A percentile compares a stretch with the other conserved stretches of the same genome.
Evolutionary conservation across 352 stramenopile genomes (phyloP).

Genomic region (Phytophthora brassicae): DNA sequence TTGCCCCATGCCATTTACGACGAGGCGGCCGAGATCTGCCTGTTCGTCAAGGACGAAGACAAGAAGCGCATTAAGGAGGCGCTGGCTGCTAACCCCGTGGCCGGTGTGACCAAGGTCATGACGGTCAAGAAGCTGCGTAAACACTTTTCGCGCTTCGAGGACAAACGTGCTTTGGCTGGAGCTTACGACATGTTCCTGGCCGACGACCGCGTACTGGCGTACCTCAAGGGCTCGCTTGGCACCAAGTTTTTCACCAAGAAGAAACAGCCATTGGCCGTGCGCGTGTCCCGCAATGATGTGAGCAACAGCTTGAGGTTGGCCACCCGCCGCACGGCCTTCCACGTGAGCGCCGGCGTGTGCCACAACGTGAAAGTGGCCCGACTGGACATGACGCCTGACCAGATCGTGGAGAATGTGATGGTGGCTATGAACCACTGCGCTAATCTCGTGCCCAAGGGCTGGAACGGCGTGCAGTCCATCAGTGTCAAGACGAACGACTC

Average conservation of each 20-base stretch:
- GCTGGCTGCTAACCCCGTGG: constrained; percentile 56
- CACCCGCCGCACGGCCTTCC: constrained; percentile 81
- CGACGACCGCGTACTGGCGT: constrained; percentile 75
- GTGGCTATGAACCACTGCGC: constrained; percentile 72
- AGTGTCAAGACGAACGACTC: constrained; percentile 89
- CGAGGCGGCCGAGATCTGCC: constrained; percentile 64
- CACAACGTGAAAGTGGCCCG: constrained; percentile 88
- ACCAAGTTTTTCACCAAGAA: constrained; percentile 80
- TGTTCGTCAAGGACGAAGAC: constrained; percentile 85
- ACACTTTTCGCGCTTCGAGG: constrained; percentile 76
- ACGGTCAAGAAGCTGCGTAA: constrained; percentile 83
- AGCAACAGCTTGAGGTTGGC: constrained; percentile 45
- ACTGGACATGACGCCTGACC: constrained; percentile 52
- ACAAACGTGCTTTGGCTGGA: constrained; percentile 65
- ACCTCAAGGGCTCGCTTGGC: constrained; percentile 69
- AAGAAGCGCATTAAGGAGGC: constrained; percentile 83
- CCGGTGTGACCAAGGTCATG: constrained; percentile 72
- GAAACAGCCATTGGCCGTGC: constrained; percentile 77
- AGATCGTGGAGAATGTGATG: constrained; percentile 81
- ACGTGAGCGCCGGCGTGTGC: constrained; percentile 82
- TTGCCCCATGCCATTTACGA: constrained; percentile 62
- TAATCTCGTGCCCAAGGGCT: constrained; percentile 85
- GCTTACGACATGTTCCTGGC: constrained; percentile 79
- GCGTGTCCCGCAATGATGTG: constrained; percentile 70
- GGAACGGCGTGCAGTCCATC: constrained; percentile 92